phyloP scores from a whole-genome alignment of 2,329 filamentous ascomycete species.

The Hypoxylon sp. region DNA sequence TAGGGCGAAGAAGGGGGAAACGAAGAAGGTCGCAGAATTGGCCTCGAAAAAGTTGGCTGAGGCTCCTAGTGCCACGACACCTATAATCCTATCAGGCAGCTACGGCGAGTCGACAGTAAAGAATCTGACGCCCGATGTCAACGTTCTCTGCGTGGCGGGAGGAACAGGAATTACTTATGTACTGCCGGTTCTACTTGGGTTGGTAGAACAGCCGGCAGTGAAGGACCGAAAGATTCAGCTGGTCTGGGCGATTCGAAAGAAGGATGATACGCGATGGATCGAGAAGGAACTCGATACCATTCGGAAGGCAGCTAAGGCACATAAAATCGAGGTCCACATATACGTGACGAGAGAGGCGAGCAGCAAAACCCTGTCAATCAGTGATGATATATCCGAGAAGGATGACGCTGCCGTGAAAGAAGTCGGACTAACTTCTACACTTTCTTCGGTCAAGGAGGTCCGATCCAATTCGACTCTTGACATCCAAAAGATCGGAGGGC shows the following conservation, averaged over 20 bases:
- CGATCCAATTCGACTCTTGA: constrained; percentile 52
- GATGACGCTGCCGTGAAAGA: constrained; percentile 49
- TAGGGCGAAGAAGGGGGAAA: constrained; percentile 72
- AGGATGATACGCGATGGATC: constrained; percentile 71
- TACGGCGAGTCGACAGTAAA: constrained; percentile 70
- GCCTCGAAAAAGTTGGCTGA: constrained; percentile 57
- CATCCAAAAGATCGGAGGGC: constrained; percentile 52
- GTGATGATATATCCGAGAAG: constrained; percentile 49
- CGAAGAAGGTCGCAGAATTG: constrained; percentile 67
- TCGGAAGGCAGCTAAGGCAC: constrained; percentile 56
- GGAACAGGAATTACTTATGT: constrained; percentile 73
- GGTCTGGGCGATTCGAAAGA: constrained; percentile 74
- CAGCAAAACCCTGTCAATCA: constrained; percentile 50
- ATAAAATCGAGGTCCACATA: constrained; percentile 67
- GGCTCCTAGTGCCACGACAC: constrained; percentile 59
- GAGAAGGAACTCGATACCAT: constrained; percentile 68
- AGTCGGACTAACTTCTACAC: constrained; percentile 47
- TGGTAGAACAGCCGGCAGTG: constrained; percentile 51
- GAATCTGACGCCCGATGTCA: constrained; percentile 59
- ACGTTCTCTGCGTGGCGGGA: constrained; percentile 69
- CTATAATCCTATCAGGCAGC: constrained; percentile 73
- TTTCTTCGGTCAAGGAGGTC: constrained; percentile 39
- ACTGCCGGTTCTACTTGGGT: constrained; percentile 64
- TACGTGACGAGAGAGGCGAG: constrained; percentile 70
- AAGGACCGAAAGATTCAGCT: constrained; percentile 68